phyloP scores from a whole-genome alignment of 2,329 filamentous ascomycete species.

The Teratosphaeria gauchensis region DNA sequence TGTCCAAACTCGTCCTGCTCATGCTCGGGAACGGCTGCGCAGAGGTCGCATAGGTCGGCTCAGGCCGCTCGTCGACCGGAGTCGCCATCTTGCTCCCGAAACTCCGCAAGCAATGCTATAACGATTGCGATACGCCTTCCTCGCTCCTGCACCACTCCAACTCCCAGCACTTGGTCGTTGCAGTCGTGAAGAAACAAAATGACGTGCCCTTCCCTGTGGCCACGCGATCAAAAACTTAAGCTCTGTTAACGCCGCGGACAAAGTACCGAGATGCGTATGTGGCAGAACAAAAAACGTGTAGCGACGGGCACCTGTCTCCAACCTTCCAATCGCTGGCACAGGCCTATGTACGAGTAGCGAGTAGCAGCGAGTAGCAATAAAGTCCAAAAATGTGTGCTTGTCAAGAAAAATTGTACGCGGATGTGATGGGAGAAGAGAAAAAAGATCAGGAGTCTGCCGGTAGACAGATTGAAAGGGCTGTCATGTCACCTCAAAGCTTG shows the following conservation, averaged over 20 bases:
- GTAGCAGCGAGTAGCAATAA: too few relatives aligned
- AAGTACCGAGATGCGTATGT: background rate
- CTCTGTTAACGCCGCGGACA: background rate
- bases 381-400: background rate
- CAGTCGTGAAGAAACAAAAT: background rate
- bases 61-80: slow-evolving; percentile 24
- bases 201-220: background rate
- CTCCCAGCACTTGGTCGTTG: slow-evolving; percentile 10
- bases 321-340: background rate
- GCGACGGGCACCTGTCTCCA: background rate
- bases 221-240: background rate
- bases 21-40: slow-evolving; percentile 15
- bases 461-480: background rate
- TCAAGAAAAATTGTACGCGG: too few relatives aligned
- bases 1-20: slow-evolving; percentile 9
- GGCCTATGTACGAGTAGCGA: too few relatives aligned
- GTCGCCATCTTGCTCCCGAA: slow-evolving; percentile 19
- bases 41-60: slow-evolving; percentile 21
- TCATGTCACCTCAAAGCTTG: background rate
- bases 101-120: background rate
- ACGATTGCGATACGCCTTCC: background rate
- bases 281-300: background rate
- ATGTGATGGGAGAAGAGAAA: background rate
- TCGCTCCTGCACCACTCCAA: background rate
- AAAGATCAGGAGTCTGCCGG: background rate